These are phyloP conservation scores for Mucor mucedo DNA, from an alignment of 371 early-diverging fungal species.

Conservation along the genomic window DNA sequence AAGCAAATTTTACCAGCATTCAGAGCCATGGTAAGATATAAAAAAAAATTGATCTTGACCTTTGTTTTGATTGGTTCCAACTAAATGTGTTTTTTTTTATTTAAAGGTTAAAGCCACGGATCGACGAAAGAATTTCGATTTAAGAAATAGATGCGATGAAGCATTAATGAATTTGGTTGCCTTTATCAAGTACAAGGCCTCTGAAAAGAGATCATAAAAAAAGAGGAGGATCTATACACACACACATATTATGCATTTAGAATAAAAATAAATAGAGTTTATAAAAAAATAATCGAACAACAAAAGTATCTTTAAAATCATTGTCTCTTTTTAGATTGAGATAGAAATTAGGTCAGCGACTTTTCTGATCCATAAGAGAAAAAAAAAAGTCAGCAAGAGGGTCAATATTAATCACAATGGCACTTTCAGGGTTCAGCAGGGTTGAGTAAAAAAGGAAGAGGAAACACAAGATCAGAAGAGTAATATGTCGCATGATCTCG, in stretches of 20 bases:
- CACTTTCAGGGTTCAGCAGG: conserved; percentile 20
- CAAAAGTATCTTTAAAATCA: too few relatives aligned
- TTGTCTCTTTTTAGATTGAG: too few relatives aligned
- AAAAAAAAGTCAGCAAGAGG: not conserved
- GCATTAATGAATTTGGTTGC: conserved; percentile 79
- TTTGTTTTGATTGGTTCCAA: not conserved
- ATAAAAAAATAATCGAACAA: not conserved
- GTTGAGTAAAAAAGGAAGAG: not conserved
- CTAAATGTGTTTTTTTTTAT: conserved; percentile 14
- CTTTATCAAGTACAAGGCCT: conserved; percentile 85
- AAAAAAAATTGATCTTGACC: not conserved
- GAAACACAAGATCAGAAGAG: too few relatives aligned
- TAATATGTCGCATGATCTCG: not conserved
- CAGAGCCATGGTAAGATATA: conserved; percentile 50
- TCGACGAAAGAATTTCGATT: conserved; percentile 68
- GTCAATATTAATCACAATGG: too few relatives aligned
- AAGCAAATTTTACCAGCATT: conserved; percentile 56
- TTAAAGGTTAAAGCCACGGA: conserved; percentile 70
- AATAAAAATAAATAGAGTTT: conserved; percentile 8
- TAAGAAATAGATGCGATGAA: conserved; percentile 84
- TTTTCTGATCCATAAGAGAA: not conserved
- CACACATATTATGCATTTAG: not conserved
- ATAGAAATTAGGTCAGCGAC: not conserved
- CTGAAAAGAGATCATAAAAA: conserved; percentile 32
- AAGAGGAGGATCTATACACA: not conserved